Conservation (phyloP, 441 rosid genomes). For the Viola pubescens region DNA sequence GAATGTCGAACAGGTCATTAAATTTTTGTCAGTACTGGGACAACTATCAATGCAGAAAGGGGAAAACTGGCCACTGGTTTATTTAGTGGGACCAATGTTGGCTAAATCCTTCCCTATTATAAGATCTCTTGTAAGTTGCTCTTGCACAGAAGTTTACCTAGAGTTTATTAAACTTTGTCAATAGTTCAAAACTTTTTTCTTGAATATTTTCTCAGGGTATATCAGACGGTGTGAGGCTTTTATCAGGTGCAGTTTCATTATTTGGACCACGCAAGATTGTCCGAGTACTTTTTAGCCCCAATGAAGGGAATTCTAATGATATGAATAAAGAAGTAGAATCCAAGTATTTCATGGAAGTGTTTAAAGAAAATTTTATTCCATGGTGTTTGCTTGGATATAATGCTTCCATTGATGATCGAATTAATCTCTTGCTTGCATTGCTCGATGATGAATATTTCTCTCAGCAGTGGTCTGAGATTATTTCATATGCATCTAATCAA, state of each 20-base stretch:
- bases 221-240: constrained; percentile 62
- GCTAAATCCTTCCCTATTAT: constrained; percentile 55
- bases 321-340: too few species aligned
- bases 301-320: constrained; percentile 26
- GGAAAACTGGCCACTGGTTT: constrained; percentile 70
- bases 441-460: constrained; percentile 70
- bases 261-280: constrained; percentile 76
- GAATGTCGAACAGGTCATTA: constrained; percentile 42
- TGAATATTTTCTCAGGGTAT: too few species aligned
- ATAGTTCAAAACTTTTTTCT: too few species aligned
- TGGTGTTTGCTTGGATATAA: constrained; percentile 64
- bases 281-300: constrained; percentile 27
- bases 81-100: constrained; percentile 67
- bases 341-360: constrained; percentile 46
- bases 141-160: constrained; percentile 12
- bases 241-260: constrained; percentile 56
- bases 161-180: constrained; percentile 58
- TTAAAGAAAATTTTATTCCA: constrained; percentile 67
- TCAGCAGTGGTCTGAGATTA: constrained; percentile 66
- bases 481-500: constrained; percentile 46
- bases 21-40: constrained; percentile 52
- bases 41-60: constrained; percentile 40
- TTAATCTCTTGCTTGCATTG: constrained; percentile 73
- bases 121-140: constrained; percentile 68
- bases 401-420: constrained; percentile 41